Evolutionary conservation across 176 grass and related monocot genomes (phyloP).

Genomic region (Juncus effusus): DNA sequence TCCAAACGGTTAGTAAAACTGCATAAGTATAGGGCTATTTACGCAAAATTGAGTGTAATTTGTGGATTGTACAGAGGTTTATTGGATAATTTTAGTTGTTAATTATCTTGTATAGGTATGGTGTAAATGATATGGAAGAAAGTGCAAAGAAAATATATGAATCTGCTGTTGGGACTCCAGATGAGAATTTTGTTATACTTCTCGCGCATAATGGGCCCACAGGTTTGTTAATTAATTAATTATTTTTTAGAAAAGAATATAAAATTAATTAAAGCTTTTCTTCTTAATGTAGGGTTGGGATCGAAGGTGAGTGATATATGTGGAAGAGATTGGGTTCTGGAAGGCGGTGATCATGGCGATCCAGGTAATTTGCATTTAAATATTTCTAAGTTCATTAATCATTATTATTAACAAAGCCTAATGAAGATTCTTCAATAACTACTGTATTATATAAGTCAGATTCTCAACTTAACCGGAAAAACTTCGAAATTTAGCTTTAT

Average conservation of each 20-base stretch:
- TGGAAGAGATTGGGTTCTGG: constrained; percentile 73
- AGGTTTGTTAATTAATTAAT: constrained; percentile 35
- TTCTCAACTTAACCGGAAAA: too few relatives aligned
- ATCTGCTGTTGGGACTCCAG: constrained; percentile 48
- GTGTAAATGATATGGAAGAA: constrained; percentile 72
- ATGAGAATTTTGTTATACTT: constrained; percentile 61
- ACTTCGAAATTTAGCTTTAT: too few relatives aligned
- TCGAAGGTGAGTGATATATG: constrained; percentile 75
- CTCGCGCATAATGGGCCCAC: constrained; percentile 98
- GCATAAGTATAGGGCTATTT: too few relatives aligned
- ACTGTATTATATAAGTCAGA: too few relatives aligned
- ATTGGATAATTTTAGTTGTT: not conserved
- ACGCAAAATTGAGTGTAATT: too few relatives aligned
- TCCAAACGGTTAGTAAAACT: constrained; percentile 76
- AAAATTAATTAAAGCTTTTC: not conserved
- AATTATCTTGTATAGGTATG: constrained; percentile 43
- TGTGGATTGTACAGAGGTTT: not conserved
- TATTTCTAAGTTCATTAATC: not conserved
- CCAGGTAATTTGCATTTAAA: constrained; percentile 41
- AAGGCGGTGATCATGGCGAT: constrained; percentile 78
- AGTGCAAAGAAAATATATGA: constrained; percentile 86
- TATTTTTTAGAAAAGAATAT: not conserved
- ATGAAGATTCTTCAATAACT: not conserved
- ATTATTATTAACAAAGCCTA: too few relatives aligned
- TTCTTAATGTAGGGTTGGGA: constrained; percentile 53